Evolutionary conservation across 768 basidiomycete genomes (phyloP).

Genomic region (Postia placenta): DNA sequence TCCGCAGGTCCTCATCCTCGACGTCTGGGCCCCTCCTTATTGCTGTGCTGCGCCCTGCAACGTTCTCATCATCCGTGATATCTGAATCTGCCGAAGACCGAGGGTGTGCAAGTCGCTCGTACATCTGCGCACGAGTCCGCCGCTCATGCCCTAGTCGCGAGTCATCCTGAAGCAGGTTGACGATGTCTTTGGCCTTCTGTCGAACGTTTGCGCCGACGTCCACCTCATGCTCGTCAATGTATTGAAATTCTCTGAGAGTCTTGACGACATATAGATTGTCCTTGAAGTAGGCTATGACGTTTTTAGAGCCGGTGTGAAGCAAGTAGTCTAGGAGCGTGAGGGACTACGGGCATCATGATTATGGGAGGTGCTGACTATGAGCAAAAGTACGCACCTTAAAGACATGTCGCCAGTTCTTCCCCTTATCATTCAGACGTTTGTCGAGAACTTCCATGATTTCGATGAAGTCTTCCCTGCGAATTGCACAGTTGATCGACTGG

Average conservation of each 20-base stretch:
- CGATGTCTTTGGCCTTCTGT: slow-evolving; percentile 95
- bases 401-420: slow-evolving; percentile 98
- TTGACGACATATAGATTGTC: slow-evolving; percentile 97
- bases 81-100: slow-evolving; percentile 32
- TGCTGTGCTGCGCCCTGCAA: slow-evolving; percentile 18
- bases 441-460: slow-evolving; percentile 99
- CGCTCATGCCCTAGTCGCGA: slow-evolving; percentile 74
- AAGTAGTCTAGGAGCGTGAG: slow-evolving; percentile 90
- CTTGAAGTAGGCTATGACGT: slow-evolving; percentile 93
- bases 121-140: slow-evolving; percentile 74
- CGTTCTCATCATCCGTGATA: slow-evolving; percentile 35
- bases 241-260: slow-evolving; percentile 97
- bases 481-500: slow-evolving; percentile 18
- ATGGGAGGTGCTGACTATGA: not conserved
- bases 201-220: slow-evolving; percentile 94
- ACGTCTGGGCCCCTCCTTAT: slow-evolving; percentile 21
- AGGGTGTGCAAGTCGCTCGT: slow-evolving; percentile 75
- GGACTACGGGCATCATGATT: slow-evolving; percentile 40
- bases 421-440: slow-evolving; percentile 95
- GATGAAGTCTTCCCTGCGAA: slow-evolving; percentile 77
- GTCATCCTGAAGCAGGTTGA: slow-evolving; percentile 83
- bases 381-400: slow-evolving; percentile 65
- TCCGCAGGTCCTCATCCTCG: slow-evolving; percentile 75
- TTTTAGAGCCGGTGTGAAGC: slow-evolving; percentile 90
- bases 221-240: slow-evolving; percentile 84